These are phyloP conservation scores for Streptanthus diversifolius DNA, from an alignment of 345 rosid genomes.

Conservation along the genomic window DNA sequence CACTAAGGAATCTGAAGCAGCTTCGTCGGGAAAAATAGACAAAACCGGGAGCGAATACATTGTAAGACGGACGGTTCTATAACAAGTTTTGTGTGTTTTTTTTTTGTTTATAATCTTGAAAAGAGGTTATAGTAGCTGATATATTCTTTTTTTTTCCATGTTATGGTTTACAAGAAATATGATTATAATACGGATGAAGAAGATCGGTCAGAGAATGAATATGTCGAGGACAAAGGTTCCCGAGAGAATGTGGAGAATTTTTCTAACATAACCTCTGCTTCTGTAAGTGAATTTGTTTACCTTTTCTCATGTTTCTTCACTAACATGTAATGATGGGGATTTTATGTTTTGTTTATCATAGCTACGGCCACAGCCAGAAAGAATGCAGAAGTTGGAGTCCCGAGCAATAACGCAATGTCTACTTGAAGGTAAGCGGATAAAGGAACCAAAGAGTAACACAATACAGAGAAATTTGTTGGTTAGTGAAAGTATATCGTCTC, in stretches of 20 bases:
- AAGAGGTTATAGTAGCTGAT: constrained; percentile 6
- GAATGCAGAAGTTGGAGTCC: constrained; percentile 22
- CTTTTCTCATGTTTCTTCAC: neutral
- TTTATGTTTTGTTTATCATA: neutral
- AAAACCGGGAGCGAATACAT: constrained; percentile 10
- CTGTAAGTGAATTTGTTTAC: constrained; percentile 10
- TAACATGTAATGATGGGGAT: neutral
- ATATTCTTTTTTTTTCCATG: neutral
- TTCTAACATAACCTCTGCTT: neutral
- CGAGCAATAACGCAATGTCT: constrained; percentile 30
- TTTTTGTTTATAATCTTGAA: neutral
- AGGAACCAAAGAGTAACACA: neutral
- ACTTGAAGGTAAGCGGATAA: constrained; percentile 18
- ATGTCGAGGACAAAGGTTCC: neutral
- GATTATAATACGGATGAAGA: constrained; percentile 18
- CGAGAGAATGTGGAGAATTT: constrained; percentile 11
- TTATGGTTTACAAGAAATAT: constrained; percentile 16
- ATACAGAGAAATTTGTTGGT: neutral
- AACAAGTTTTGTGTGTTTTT: neutral
- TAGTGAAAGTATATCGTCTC: neutral
- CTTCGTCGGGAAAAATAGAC: neutral
- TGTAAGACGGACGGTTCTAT: neutral
- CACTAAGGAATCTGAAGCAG: neutral
- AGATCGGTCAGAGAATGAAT: constrained; percentile 18
- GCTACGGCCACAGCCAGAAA: constrained; percentile 27